Conservation (phyloP, 768 basidiomycete species). For the Strobilomyces confusus region DNA sequence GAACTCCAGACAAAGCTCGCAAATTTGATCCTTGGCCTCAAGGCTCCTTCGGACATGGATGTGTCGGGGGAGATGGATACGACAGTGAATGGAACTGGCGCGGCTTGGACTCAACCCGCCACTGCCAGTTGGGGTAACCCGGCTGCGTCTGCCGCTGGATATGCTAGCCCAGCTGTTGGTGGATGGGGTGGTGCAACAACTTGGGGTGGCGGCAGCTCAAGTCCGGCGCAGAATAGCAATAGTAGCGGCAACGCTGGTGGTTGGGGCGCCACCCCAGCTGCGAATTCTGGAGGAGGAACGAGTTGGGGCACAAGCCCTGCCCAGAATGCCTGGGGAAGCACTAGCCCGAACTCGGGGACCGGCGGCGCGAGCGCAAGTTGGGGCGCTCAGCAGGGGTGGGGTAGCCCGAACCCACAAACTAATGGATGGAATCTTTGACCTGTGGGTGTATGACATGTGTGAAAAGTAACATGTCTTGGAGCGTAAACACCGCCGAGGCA, state of each 20-base stretch:
- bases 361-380: constrained; percentile 20
- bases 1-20: constrained; percentile 80
- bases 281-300: constrained; percentile 23
- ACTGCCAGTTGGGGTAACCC: constrained; percentile 28
- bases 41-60: constrained; percentile 58
- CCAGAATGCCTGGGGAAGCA: constrained; percentile 35
- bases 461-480: not conserved
- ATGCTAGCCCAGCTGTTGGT: constrained; percentile 29
- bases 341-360: constrained; percentile 28
- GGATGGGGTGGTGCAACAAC: constrained; percentile 27
- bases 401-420: constrained; percentile 44
- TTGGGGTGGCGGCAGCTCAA: constrained; percentile 26
- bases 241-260: constrained; percentile 15
- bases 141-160: constrained; percentile 29
- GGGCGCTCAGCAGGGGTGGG: constrained; percentile 44
- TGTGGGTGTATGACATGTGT: not conserved
- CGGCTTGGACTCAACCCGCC: constrained; percentile 20
- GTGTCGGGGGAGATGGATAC: constrained; percentile 38
- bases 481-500: not conserved
- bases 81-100: constrained; percentile 21
- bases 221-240: constrained; percentile 23
- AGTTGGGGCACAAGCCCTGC: constrained; percentile 32
- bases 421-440: constrained; percentile 50
- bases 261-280: constrained; percentile 26
- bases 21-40: constrained; percentile 72